phyloP scores from a whole-genome alignment of 2,329 filamentous ascomycete species.

The Penicillium griseofulvum region DNA sequence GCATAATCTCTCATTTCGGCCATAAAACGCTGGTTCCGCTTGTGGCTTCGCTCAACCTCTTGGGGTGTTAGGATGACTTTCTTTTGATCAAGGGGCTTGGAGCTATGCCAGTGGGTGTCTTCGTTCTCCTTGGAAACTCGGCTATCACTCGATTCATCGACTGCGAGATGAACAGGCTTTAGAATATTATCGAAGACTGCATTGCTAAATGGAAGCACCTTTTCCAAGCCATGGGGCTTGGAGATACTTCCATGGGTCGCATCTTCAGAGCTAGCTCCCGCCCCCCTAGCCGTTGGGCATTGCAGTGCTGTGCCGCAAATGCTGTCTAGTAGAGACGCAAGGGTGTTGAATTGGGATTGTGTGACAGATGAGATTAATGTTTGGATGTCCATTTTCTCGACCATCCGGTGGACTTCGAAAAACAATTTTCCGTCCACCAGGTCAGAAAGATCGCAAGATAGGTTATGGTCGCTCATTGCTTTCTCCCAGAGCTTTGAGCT shows the following conservation, averaged over 20 bases:
- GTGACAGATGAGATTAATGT: conserved; percentile 8
- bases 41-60: conserved; percentile 21
- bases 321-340: conserved; percentile 3
- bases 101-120: conserved; percentile 36
- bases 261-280: not conserved
- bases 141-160: conserved; percentile 13
- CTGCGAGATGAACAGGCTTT: conserved; percentile 21
- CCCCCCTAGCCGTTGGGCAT: not conserved
- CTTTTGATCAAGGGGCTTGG: conserved; percentile 29
- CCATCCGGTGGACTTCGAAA: conserved; percentile 8
- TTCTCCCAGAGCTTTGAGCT: conserved; percentile 36
- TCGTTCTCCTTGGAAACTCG: conserved; percentile 22
- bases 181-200: conserved; percentile 29
- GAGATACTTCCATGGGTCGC: not conserved
- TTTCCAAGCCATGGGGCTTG: not conserved
- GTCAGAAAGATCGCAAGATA: conserved; percentile 52
- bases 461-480: conserved; percentile 20
- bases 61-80: conserved; percentile 10
- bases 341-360: conserved; percentile 12
- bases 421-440: conserved; percentile 56
- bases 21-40: conserved; percentile 63
- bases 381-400: not conserved
- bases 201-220: conserved; percentile 27
- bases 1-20: conserved; percentile 67
- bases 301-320: conserved; percentile 4